Evolutionary conservation across 1,284 basidiomycete genomes (phyloP), one percentile per base, ranked within the genome.

Genomic region (Apiotrichum mycotoxinovorans): DNA sequence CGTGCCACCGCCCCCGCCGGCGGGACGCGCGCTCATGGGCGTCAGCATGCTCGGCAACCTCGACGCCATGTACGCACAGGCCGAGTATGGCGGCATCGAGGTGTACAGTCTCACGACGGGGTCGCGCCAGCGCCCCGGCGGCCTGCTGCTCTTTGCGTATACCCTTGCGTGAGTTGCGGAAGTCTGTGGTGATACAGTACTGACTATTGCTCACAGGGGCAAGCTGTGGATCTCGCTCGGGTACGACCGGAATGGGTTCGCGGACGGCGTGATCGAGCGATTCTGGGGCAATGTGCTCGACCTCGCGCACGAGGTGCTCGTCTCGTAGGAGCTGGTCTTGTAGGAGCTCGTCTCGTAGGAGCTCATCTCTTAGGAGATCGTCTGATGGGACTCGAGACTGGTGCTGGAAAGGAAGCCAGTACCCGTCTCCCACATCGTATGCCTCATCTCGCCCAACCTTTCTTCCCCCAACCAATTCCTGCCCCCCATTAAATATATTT

Each of bases 21-120:
- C 77, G 2, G 59, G 62, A 17, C 51, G 49, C 40, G 87, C 86
- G 7, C 79, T 89, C 48, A 80, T 90, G 54, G 88, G 88, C 0
- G 74, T 89, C 40, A 89, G 87, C 11, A 79, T 91, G 57, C 80
- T 90, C 35, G 87, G 88, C 2, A 89, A 89, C 68, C 78, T 90
- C 46, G 88, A 91, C 69, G 84, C 81, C 4, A 85, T 85, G 23
- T 91, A 90, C 77, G 82, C 84, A 60, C 87, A 89, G 69, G 74
- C 78, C 14, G 62, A 70, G 0, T 89, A 83, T 75, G 79, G 81
- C 12, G 68, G 78, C 0, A 71, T 83, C 74, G 34, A 61, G 22
- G 77, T 90, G 33, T 82, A 85, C 62, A 84, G 83, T 17, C 78
- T 90, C 25, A 89, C 87, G 23, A 89, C 87, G 3, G 88, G 88